Evolutionary conservation across 2,329 filamentous ascomycete genomes (phyloP).

Genomic region (Cladophialophora carrionii): DNA sequence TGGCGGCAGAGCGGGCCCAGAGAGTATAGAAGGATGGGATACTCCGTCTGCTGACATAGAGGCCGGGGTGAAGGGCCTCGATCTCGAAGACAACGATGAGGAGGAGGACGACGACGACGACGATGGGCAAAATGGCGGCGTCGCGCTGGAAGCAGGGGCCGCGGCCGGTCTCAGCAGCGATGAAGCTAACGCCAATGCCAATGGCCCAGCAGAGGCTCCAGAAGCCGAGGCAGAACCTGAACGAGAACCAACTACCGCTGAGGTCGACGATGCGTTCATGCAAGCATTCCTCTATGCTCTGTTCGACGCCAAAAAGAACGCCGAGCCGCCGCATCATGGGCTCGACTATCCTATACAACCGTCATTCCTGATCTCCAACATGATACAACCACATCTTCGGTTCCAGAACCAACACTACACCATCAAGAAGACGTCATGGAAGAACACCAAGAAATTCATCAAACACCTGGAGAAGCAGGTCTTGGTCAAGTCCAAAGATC

Average conservation of each 20-base stretch:
- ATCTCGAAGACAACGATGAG: conserved; percentile 50
- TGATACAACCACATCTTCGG: conserved; percentile 69
- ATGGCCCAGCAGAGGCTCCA: conserved; percentile 34
- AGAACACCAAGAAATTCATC: conserved; percentile 71
- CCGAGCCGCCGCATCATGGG: conserved; percentile 57
- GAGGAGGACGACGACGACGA: conserved; percentile 43
- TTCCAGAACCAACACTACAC: conserved; percentile 62
- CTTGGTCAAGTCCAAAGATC: conserved; percentile 67
- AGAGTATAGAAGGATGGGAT: conserved; percentile 58
- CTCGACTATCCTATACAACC: conserved; percentile 66
- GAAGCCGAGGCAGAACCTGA: conserved; percentile 48
- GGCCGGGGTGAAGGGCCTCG: conserved; percentile 48
- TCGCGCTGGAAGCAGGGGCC: conserved; percentile 41
- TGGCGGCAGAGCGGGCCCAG: conserved; percentile 58
- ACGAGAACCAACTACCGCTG: conserved; percentile 61
- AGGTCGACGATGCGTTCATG: conserved; percentile 68
- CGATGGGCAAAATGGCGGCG: conserved; percentile 51
- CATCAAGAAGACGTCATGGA: conserved; percentile 72
- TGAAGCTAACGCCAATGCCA: not conserved
- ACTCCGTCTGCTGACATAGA: conserved; percentile 42
- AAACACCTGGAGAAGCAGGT: conserved; percentile 67
- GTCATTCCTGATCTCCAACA: conserved; percentile 64
- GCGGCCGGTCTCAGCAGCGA: conserved; percentile 33
- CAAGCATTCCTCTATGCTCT: conserved; percentile 67
- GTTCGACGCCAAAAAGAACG: conserved; percentile 61